Percentiles rank a stretch among this genome's conserved stretches.
Conservation (phyloP, 1,284 basidiomycete genomes). For the Lentinus polychrous region DNA sequence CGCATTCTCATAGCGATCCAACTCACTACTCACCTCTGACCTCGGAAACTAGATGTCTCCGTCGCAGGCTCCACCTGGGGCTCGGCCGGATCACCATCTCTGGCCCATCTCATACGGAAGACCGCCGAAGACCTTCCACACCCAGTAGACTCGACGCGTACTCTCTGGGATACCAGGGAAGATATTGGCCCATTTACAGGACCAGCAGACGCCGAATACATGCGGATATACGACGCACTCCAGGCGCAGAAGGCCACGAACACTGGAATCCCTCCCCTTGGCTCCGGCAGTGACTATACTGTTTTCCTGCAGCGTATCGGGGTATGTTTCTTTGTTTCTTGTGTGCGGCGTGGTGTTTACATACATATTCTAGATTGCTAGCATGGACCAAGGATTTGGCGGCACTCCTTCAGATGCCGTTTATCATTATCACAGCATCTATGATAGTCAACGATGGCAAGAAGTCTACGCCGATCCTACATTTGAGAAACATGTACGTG, state of each 20-base stretch:
- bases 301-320: constrained; percentile 69
- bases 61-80: constrained; percentile 61
- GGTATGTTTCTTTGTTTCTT: constrained; percentile 22
- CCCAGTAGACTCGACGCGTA: constrained; percentile 44
- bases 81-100: constrained; percentile 61
- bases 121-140: constrained; percentile 67
- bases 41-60: constrained; percentile 44
- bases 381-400: constrained; percentile 46
- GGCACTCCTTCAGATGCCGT: constrained; percentile 47
- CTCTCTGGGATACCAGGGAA: constrained; percentile 59
- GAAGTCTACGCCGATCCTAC: constrained; percentile 65
- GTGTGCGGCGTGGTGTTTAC: not conserved
- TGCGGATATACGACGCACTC: constrained; percentile 20
- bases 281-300: constrained; percentile 71
- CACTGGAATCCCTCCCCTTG: constrained; percentile 33
- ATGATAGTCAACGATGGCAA: constrained; percentile 68
- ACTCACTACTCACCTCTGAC: constrained; percentile 1
- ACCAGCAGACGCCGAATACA: constrained; percentile 25
- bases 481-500: constrained; percentile 56
- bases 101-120: constrained; percentile 67
- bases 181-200: constrained; percentile 50
- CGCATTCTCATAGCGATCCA: constrained; percentile 6
- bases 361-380: constrained; percentile 35
- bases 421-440: constrained; percentile 74
- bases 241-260: constrained; percentile 20